Conservation (phyloP, 345 rosid species). For the Orychophragmus violaceus region DNA sequence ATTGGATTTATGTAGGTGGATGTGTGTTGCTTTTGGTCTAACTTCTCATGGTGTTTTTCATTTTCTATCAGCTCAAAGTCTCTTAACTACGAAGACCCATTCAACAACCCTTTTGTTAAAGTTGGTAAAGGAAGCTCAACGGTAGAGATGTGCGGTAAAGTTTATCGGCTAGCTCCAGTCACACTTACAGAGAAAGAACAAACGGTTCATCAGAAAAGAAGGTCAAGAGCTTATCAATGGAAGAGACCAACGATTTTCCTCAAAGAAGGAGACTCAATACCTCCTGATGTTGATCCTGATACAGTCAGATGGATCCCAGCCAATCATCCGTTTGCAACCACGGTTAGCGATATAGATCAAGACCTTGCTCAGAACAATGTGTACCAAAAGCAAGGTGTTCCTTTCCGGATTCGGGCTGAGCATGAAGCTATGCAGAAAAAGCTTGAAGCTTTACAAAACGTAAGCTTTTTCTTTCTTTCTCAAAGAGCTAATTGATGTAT, state of each 20-base stretch:
- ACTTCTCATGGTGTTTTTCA: slow-evolving; percentile 1
- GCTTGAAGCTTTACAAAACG: slow-evolving; percentile 76
- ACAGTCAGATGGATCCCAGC: slow-evolving; percentile 95
- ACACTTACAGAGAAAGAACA: slow-evolving; percentile 75
- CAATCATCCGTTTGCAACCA: slow-evolving; percentile 96
- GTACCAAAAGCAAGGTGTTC: slow-evolving; percentile 89
- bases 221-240: slow-evolving; percentile 96
- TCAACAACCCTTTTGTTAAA: slow-evolving; percentile 84
- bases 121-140: slow-evolving; percentile 67
- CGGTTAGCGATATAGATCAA: slow-evolving; percentile 76
- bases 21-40: not conserved
- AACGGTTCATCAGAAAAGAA: slow-evolving; percentile 73
- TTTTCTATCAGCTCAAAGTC: slow-evolving; percentile 52
- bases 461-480: slow-evolving; percentile 22
- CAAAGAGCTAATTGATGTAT: not conserved
- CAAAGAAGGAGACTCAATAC: slow-evolving; percentile 83
- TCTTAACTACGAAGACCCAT: slow-evolving; percentile 84
- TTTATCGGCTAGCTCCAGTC: slow-evolving; percentile 73
- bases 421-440: slow-evolving; percentile 86
- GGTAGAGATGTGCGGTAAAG: slow-evolving; percentile 92
- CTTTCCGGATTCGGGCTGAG: slow-evolving; percentile 83
- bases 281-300: slow-evolving; percentile 87
- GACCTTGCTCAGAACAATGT: slow-evolving; percentile 88
- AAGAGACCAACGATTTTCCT: slow-evolving; percentile 80
- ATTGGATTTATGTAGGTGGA: too few species aligned